These are phyloP conservation scores for Macrophomina pseudophaseolina DNA, from an alignment of 2,329 filamentous ascomycete species.

Conservation along the genomic window DNA sequence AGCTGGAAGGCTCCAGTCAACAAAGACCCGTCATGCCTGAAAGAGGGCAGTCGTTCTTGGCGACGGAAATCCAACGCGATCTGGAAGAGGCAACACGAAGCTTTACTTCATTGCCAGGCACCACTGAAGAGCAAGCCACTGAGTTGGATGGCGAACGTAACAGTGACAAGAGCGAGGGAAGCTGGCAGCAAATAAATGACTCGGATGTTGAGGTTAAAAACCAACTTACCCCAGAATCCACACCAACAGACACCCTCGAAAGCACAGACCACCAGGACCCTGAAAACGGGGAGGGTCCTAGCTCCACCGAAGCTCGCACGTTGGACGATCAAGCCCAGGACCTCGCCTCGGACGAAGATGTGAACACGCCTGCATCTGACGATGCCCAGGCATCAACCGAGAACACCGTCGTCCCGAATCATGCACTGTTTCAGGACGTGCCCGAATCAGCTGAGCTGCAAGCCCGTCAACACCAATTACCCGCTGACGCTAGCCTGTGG, in stretches of 20 bases:
- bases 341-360: background rate
- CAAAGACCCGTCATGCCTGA: conserved; percentile 54
- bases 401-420: conserved; percentile 1
- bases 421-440: background rate
- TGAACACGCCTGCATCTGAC: conserved; percentile 2
- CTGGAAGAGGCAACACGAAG: conserved; percentile 48
- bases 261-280: background rate
- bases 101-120: conserved; percentile 3
- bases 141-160: conserved; percentile 37
- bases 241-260: background rate
- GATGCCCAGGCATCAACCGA: conserved; percentile 10
- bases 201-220: conserved; percentile 28
- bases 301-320: background rate
- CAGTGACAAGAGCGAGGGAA: conserved; percentile 46
- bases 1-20: background rate
- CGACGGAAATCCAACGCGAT: conserved; percentile 53
- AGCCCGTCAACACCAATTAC: background rate
- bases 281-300: background rate
- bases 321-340: background rate
- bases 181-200: conserved; percentile 47
- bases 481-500: conserved; percentile 5
- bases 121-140: conserved; percentile 1
- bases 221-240: background rate
- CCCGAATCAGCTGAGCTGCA: background rate
- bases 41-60: conserved; percentile 52